Evolutionary conservation across 1,284 basidiomycete species (phyloP).

Genomic region (Cryptococcus deneoformans): DNA sequence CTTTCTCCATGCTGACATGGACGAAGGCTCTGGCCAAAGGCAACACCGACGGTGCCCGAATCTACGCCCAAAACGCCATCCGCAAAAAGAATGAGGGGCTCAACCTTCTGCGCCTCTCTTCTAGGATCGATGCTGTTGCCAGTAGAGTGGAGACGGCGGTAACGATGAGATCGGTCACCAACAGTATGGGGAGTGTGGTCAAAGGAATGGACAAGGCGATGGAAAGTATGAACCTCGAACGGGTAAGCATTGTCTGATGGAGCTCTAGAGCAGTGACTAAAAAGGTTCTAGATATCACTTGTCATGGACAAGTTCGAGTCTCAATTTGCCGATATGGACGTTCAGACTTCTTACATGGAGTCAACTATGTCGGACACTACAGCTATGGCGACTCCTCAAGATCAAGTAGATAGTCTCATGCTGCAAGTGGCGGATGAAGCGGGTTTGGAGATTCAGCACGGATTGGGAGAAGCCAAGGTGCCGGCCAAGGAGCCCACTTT

Average conservation of each 20-base stretch:
- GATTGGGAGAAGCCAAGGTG: constrained; percentile 66
- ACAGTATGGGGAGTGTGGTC: constrained; percentile 94
- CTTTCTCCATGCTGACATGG: not conserved
- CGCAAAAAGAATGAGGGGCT: constrained; percentile 95
- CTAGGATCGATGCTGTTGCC: constrained; percentile 93
- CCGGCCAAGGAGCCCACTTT: constrained; percentile 42
- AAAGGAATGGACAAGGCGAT: constrained; percentile 99
- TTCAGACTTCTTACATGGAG: constrained; percentile 98
- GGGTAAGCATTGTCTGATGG: constrained; percentile 57
- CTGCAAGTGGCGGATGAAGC: constrained; percentile 96
- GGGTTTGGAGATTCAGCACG: constrained; percentile 92
- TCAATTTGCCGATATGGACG: constrained; percentile 96
- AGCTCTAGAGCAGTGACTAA: not conserved
- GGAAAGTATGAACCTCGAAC: constrained; percentile 98
- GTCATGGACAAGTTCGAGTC: constrained; percentile 99
- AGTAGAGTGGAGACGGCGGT: constrained; percentile 99
- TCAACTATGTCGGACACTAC: constrained; percentile 93
- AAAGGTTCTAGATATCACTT: constrained; percentile 74
- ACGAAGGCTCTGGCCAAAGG: constrained; percentile 89
- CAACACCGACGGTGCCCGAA: constrained; percentile 96
- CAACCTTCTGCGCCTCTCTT: constrained; percentile 82
- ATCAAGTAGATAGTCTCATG: constrained; percentile 91
- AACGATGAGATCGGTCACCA: constrained; percentile 84
- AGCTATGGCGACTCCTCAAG: constrained; percentile 90
- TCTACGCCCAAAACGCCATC: constrained; percentile 98